Evolutionary conservation across 2,329 filamentous ascomycete species (phyloP), one percentile per base, ranked within the genome.

Genomic region (Cladosporium sp.): DNA sequence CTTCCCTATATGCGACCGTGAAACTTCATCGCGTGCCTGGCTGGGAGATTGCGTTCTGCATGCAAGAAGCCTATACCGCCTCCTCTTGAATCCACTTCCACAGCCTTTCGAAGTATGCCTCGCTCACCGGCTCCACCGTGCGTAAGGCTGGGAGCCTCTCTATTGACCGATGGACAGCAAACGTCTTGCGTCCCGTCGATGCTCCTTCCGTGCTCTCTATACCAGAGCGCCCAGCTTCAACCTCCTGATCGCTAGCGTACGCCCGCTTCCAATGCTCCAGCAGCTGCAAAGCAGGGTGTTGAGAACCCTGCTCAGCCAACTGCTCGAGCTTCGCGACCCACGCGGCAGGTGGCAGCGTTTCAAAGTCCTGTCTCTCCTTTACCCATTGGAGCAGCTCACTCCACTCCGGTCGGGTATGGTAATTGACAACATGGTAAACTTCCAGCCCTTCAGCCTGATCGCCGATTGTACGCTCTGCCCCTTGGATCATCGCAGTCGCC

Each of bases 361-460:
- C 75, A 67, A 83, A 80, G 1, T 68, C 66, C 57, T 74, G 73
- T 36, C 70, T 72, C 65, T 76, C 73, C 68, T 74, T 71, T 53
- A 83, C 67, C 82, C 81, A 84, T 4, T 70, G 67, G n/a, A 85
- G 72, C 70, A 86, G 74, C 58, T 81, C 75, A 0, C 67, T 71
- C 83, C 82, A 85, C 1, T 70, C 79, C 4, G 81, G 80, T 8
- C 69, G 69, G 10, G 65, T 72, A 65, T 82, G 76, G 30, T 79
- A 77, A 66, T 85, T 86, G 30, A 85, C 68, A 2, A 86, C 74
- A 70, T 86, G 83, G 65, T 80, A 82, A 5, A 86, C 79, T 18
- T 68, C 65, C 62, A 70, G 49, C 5, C 61, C 61, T 30, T 51
- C 58, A 3, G 62, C 59, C 56, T 64, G 48, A 39, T 36, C 36